These are phyloP conservation scores for Chrysoporthe deuterocubensis DNA, from an alignment of 2,329 filamentous ascomycete genomes.

Conservation along the genomic window DNA sequence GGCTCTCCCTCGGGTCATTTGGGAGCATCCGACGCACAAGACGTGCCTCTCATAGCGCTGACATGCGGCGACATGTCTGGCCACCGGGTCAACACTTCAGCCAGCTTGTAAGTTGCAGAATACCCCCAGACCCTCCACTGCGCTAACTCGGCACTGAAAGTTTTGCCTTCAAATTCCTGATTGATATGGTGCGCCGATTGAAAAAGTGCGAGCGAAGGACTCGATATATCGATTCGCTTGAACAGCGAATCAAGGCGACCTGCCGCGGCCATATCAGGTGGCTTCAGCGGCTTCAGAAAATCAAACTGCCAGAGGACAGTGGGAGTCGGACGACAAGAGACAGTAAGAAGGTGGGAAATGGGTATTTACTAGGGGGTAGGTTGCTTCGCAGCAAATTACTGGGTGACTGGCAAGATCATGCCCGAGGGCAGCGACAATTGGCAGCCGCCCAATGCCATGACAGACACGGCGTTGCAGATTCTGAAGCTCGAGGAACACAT, in stretches of 20 bases:
- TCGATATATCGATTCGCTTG: background rate
- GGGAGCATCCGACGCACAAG: background rate
- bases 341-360: background rate
- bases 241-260: background rate
- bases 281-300: background rate
- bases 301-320: background rate
- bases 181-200: background rate
- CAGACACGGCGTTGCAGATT: conserved; percentile 9
- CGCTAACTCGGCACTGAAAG: background rate
- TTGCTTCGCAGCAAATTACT: conserved; percentile 19
- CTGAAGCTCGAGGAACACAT: conserved; percentile 1
- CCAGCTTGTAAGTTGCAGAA: conserved; percentile 27
- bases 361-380: background rate
- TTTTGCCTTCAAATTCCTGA: conserved; percentile 11
- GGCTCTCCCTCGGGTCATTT: too few species aligned
- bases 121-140: too few species aligned
- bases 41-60: background rate
- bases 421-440: background rate
- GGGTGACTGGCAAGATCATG: conserved; percentile 4
- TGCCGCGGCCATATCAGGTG: conserved; percentile 15
- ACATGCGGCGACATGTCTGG: conserved; percentile 30
- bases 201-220: background rate
- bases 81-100: conserved; percentile 25
- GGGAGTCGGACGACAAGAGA: background rate
- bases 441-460: conserved; percentile 2